phyloP scores from a whole-genome alignment of 1,139 yeast genomes.

The Lodderomyces metapsilosis region DNA sequence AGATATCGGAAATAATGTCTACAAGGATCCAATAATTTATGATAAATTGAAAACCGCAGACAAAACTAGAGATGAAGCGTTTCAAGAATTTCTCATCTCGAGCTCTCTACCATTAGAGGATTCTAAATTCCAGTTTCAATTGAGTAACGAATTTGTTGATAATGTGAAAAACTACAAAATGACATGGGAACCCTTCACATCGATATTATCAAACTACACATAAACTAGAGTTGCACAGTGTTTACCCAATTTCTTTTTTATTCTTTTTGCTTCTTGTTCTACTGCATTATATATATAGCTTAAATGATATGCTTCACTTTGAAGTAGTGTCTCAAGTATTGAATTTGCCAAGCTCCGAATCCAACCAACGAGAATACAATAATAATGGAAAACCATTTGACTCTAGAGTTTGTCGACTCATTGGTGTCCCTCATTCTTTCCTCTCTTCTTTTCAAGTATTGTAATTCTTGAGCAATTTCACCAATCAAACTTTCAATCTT shows the following conservation, averaged over 20 bases:
- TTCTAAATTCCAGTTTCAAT: slow-evolving; percentile 3
- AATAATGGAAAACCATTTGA: slow-evolving; percentile 75
- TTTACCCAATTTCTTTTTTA: not conserved
- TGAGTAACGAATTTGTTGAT: slow-evolving; percentile 4
- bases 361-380: slow-evolving; percentile 68
- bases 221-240: not conserved
- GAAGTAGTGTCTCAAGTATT: slow-evolving; percentile 89
- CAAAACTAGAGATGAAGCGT: slow-evolving; percentile 6
- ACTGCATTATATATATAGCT: not conserved
- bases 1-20: not conserved
- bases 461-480: slow-evolving; percentile 75
- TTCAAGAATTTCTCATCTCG: slow-evolving; percentile 4
- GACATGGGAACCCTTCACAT: slow-evolving; percentile 12
- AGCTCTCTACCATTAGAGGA: slow-evolving; percentile 1
- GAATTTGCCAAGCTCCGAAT: slow-evolving; percentile 89
- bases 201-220: slow-evolving; percentile 5
- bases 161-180: not conserved
- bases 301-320: slow-evolving; percentile 90
- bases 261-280: not conserved
- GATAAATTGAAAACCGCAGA: slow-evolving; percentile 7
- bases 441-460: slow-evolving; percentile 83
- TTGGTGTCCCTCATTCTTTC: slow-evolving; percentile 93
- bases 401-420: slow-evolving; percentile 87
- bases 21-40: not conserved
- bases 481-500: slow-evolving; percentile 79